phyloP scores from a whole-genome alignment of 306 rosid species.

The Chamaecrista fasciculata region DNA sequence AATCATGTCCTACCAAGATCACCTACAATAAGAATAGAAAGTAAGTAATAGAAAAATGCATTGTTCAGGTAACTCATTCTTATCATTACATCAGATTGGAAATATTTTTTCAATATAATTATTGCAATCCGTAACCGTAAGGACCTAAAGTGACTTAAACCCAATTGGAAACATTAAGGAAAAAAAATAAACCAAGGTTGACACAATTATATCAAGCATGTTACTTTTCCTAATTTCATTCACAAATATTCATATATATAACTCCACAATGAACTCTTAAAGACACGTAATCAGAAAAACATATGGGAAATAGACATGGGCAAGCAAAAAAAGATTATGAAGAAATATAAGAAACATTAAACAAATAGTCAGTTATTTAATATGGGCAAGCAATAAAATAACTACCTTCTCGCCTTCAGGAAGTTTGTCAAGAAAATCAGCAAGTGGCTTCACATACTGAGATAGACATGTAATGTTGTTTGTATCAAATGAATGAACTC shows the following conservation, averaged over 20 bases:
- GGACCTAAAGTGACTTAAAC: not conserved
- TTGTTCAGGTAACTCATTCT: not conserved
- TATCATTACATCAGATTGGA: not conserved
- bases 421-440: constrained; percentile 74
- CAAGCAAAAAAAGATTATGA: not conserved
- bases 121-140: not conserved
- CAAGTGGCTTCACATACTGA: constrained; percentile 90
- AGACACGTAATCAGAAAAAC: too few species aligned
- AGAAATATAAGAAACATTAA: not conserved
- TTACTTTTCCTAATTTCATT: not conserved
- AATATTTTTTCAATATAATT: constrained; percentile 17
- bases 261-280: not conserved
- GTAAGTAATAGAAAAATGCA: not conserved
- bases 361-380: not conserved
- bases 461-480: constrained; percentile 67
- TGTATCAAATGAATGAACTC: constrained; percentile 76
- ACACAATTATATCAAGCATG: not conserved
- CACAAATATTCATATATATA: not conserved
- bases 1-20: constrained; percentile 72
- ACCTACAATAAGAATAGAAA: constrained; percentile 43
- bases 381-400: constrained; percentile 11
- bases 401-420: constrained; percentile 75
- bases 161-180: not conserved
- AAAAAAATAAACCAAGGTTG: not conserved
- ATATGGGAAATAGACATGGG: not conserved